A percentile compares a stretch with the other conserved stretches of the same genome.
phyloP scores from a whole-genome alignment of 768 basidiomycete genomes.

The Amyloporia xantha region DNA sequence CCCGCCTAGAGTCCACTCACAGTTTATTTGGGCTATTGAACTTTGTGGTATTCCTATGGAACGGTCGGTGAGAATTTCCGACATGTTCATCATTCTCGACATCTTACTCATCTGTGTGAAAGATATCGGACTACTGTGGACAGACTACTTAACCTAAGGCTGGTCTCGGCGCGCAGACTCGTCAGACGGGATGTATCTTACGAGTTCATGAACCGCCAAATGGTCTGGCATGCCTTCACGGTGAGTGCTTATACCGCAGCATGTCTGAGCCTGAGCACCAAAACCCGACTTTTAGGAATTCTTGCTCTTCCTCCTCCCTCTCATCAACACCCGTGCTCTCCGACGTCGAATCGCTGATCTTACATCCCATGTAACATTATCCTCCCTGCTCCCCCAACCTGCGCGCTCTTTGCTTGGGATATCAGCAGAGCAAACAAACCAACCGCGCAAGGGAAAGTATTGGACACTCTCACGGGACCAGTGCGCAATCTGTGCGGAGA shows the following conservation, averaged over 20 bases:
- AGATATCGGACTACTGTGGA: slow-evolving; percentile 87
- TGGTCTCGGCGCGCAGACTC: slow-evolving; percentile 64
- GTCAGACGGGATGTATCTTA: slow-evolving; percentile 86
- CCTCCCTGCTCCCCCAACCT: slow-evolving; percentile 26
- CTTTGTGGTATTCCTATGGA: slow-evolving; percentile 78
- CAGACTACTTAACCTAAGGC: slow-evolving; percentile 64
- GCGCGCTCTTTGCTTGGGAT: slow-evolving; percentile 22
- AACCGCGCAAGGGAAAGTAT: slow-evolving; percentile 47
- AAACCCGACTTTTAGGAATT: slow-evolving; percentile 77
- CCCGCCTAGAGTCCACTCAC: slow-evolving; percentile 61
- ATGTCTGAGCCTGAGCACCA: too few relatives aligned
- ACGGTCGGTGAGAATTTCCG: slow-evolving; percentile 62
- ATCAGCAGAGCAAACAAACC: background rate
- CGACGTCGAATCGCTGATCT: slow-evolving; percentile 47
- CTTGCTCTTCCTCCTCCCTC: slow-evolving; percentile 83
- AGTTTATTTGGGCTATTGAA: slow-evolving; percentile 59
- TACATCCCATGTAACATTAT: slow-evolving; percentile 20
- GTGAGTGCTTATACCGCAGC: slow-evolving; percentile 38
- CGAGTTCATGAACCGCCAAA: slow-evolving; percentile 98
- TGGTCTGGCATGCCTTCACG: slow-evolving; percentile 99
- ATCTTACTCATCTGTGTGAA: slow-evolving; percentile 1
- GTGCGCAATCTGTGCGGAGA: slow-evolving; percentile 88
- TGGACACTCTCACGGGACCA: slow-evolving; percentile 63
- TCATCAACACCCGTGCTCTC: slow-evolving; percentile 64
- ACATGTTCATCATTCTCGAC: background rate